Conservation (phyloP, 306 rosid species). For the Glycyrrhiza uralensis region DNA sequence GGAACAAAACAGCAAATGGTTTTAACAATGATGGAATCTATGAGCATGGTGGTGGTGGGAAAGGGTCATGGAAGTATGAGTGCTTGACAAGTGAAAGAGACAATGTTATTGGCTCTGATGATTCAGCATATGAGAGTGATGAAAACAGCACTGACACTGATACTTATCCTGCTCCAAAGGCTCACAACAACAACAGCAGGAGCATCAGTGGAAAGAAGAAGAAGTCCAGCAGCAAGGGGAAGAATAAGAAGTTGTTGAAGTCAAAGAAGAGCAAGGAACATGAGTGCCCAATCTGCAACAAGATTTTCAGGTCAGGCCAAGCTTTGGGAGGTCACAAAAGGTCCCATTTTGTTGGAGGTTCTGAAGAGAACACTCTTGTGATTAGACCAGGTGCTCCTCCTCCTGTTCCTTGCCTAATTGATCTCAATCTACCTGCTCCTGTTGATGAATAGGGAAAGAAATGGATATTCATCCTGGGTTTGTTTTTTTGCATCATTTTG, state of each 20-base stretch:
- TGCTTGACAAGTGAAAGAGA: too few relatives aligned
- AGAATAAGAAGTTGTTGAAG: slow-evolving; percentile 31
- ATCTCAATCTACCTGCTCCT: slow-evolving; percentile 92
- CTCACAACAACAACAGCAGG: slow-evolving; percentile 23
- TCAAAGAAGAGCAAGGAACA: slow-evolving; percentile 68
- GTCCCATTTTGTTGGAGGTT: slow-evolving; percentile 83
- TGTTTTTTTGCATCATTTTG: slow-evolving; percentile 36
- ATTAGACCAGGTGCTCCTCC: slow-evolving; percentile 40
- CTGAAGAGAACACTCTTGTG: slow-evolving; percentile 51
- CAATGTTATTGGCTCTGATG: too few relatives aligned
- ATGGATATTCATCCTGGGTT: too few relatives aligned
- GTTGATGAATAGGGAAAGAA: slow-evolving; percentile 50
- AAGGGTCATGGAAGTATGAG: too few relatives aligned
- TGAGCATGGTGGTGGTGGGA: too few relatives aligned
- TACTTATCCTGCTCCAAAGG: slow-evolving; percentile 34
- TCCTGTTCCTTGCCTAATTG: slow-evolving; percentile 52
- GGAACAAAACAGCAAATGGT: too few relatives aligned
- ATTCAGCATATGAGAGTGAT: too few relatives aligned
- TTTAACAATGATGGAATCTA: too few relatives aligned
- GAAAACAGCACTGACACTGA: slow-evolving; percentile 61
- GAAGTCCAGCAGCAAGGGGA: slow-evolving; percentile 19
- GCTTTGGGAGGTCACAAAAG: slow-evolving; percentile 98
- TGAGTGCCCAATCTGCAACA: slow-evolving; percentile 86
- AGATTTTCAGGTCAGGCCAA: slow-evolving; percentile 78
- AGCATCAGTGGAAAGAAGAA: slow-evolving; percentile 18